Conservation (phyloP, 225 moss, liverwort and hornwort genomes). For the Bryoerythrophyllum caledonicum region DNA sequence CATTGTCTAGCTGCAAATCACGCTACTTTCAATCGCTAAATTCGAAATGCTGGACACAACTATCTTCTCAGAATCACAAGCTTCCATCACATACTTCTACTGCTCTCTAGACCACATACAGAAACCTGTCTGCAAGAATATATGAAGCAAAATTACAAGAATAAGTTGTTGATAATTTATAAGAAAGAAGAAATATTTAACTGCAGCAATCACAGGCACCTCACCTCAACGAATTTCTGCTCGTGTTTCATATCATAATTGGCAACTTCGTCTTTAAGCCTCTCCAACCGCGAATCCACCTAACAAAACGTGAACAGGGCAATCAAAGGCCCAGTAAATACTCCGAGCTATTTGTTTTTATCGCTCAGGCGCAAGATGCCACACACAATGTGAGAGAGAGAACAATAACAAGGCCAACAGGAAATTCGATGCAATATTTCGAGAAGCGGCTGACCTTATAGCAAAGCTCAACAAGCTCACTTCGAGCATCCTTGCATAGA, state of each 20-base stretch:
- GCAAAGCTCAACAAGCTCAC: slow-evolving; percentile 86
- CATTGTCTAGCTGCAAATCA: slow-evolving; percentile 83
- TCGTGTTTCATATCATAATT: slow-evolving; percentile 82
- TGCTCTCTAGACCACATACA: slow-evolving; percentile 14
- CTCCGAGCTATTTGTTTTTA: not conserved
- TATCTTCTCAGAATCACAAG: not conserved
- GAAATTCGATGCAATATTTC: not conserved
- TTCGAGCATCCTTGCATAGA: slow-evolving; percentile 84
- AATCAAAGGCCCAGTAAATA: slow-evolving; percentile 8
- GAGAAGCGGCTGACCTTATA: slow-evolving; percentile 59
- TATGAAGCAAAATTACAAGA: slow-evolving; percentile 1
- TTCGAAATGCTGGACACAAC: slow-evolving; percentile 4
- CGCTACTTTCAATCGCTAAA: not conserved
- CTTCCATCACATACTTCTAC: slow-evolving; percentile 4
- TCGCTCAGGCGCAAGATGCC: not conserved
- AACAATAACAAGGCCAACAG: not conserved
- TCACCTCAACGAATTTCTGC: slow-evolving; percentile 88
- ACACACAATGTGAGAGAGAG: slow-evolving; percentile 2
- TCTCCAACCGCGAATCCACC: slow-evolving; percentile 86
- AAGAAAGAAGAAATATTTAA: not conserved
- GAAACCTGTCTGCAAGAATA: slow-evolving; percentile 1
- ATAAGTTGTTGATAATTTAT: not conserved
- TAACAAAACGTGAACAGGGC: slow-evolving; percentile 23
- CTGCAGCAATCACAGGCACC: slow-evolving; percentile 22
- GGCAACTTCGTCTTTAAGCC: slow-evolving; percentile 76